Percentiles rank a stretch among this genome's conserved stretches.
phyloP scores from a whole-genome alignment of 2,329 filamentous ascomycete species.

The Ascochyta rabiei region DNA sequence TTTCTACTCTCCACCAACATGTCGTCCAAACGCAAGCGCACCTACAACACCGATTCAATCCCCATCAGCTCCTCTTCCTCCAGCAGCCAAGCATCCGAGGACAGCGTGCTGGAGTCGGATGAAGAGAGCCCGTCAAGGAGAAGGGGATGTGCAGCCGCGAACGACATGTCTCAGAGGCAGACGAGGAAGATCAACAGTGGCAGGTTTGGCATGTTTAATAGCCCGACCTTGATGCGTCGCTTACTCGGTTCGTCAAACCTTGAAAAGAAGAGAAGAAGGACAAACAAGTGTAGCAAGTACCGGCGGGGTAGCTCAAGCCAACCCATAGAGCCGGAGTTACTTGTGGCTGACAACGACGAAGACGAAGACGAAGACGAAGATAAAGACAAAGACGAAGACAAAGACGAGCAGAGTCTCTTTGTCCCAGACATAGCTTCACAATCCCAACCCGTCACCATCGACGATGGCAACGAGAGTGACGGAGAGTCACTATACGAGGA shows the following conservation, averaged over 20 bases:
- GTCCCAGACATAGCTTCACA: background rate
- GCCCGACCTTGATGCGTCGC: background rate
- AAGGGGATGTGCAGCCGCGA: slow-evolving; percentile 15
- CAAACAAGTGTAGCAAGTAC: background rate
- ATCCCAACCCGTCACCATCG: background rate
- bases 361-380: background rate
- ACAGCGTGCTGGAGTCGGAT: background rate
- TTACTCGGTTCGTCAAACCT: background rate
- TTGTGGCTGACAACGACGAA: background rate
- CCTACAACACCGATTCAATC: background rate
- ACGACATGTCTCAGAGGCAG: slow-evolving; percentile 41
- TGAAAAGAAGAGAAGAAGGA: background rate
- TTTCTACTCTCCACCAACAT: background rate
- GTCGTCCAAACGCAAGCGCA: background rate
- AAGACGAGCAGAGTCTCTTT: background rate
- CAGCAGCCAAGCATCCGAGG: background rate
- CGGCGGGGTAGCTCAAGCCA: background rate
- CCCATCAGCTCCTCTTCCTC: background rate
- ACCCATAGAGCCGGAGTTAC: background rate
- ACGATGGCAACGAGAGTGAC: background rate
- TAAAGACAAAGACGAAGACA: background rate
- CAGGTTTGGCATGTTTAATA: slow-evolving; percentile 55
- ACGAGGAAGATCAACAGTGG: slow-evolving; percentile 64
- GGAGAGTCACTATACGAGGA: background rate
- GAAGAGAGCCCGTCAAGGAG: background rate